phyloP scores from a whole-genome alignment of 2,329 filamentous ascomycete species.

The Penicillium sp. region DNA sequence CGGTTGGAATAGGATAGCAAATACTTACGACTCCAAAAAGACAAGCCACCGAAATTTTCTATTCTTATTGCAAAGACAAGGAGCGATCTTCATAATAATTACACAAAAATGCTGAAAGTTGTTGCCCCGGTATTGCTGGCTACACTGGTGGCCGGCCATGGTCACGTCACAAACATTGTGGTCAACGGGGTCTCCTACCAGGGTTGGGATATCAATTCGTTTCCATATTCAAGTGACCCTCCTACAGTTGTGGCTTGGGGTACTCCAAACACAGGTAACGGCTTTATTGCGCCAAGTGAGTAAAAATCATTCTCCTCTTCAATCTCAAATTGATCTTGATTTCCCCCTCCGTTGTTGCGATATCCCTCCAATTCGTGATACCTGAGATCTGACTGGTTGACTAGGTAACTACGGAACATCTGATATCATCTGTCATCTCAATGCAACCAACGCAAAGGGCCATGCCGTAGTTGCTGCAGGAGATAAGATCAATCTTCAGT shows the following conservation, averaged over 20 bases:
- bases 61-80: no score
- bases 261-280: conserved; percentile 58
- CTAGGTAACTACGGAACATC: conserved; percentile 50
- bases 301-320: not conserved
- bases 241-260: conserved; percentile 61
- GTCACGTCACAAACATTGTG: conserved; percentile 46
- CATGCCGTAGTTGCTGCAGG: conserved; percentile 65
- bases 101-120: conserved; percentile 11
- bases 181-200: conserved; percentile 43
- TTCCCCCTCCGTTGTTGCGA: no score
- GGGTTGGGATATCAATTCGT: conserved; percentile 47
- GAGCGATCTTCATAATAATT: not conserved
- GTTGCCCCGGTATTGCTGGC: conserved; percentile 38
- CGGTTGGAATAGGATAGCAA: not conserved
- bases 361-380: no score
- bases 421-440: conserved; percentile 67
- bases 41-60: not conserved
- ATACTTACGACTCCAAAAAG: no score
- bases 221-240: conserved; percentile 40
- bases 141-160: conserved; percentile 39
- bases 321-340: not conserved
- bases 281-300: conserved; percentile 55
- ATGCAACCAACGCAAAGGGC: conserved; percentile 56
- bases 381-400: no score
- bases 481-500: conserved; percentile 62